phyloP scores from a whole-genome alignment of 2,329 filamentous ascomycete genomes.

The Ceratocystis cubensis region DNA sequence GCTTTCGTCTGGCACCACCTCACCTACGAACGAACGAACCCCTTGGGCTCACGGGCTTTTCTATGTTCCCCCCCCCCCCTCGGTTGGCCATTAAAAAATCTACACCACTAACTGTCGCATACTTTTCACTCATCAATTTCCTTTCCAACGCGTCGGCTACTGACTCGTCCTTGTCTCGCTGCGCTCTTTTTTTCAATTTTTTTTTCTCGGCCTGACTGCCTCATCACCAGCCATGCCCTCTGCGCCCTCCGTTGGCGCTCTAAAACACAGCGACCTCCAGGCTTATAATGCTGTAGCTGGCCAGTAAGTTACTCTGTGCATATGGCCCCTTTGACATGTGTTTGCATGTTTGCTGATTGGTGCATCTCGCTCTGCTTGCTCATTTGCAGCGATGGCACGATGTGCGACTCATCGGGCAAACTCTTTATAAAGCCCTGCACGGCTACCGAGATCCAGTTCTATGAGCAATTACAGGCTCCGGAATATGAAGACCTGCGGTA shows the following conservation, averaged over 20 bases:
- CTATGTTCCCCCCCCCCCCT: neutral
- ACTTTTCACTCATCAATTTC: neutral
- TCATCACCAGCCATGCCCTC: neutral
- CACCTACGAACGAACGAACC: no score
- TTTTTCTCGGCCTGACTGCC: no score
- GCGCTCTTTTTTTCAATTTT: no score
- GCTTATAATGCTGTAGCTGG: slow-evolving; percentile 67
- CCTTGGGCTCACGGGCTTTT: neutral
- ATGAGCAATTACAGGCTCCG: slow-evolving; percentile 62
- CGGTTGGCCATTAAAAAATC: neutral
- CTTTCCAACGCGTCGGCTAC: neutral
- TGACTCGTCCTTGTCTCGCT: no score
- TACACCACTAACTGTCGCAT: neutral
- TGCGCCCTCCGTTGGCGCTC: neutral
- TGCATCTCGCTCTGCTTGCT: neutral
- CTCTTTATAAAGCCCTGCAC: slow-evolving; percentile 94
- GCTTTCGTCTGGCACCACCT: neutral
- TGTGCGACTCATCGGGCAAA: slow-evolving; percentile 69
- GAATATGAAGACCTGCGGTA: slow-evolving; percentile 47
- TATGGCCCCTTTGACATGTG: neutral
- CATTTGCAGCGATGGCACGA: slow-evolving; percentile 64
- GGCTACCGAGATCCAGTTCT: slow-evolving; percentile 73
- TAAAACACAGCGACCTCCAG: slow-evolving; percentile 23
- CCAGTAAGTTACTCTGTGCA: slow-evolving; percentile 49
- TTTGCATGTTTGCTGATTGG: neutral